phyloP scores from a whole-genome alignment of 768 basidiomycete species.

The Auricularia cornea region DNA sequence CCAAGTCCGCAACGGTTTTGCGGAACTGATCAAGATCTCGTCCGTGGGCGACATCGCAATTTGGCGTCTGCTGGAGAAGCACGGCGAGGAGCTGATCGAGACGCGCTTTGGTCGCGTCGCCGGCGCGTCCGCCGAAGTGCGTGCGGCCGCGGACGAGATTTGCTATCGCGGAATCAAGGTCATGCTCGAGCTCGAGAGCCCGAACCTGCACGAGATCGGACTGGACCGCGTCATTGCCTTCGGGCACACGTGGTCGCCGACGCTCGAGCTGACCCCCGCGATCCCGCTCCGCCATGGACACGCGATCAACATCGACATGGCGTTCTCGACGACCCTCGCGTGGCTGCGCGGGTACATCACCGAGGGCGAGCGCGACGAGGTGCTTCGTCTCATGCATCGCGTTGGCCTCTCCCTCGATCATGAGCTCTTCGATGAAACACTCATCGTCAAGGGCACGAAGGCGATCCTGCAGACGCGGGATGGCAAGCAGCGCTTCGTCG shows the following conservation, averaged over 20 bases:
- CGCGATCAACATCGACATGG: constrained; percentile 25
- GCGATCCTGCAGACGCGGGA: constrained; percentile 25
- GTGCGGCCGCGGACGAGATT: constrained; percentile 20
- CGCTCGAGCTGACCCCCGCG: constrained; percentile 23
- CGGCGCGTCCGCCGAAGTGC: constrained; percentile 15
- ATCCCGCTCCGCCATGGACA: constrained; percentile 28
- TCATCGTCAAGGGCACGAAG: constrained; percentile 23
- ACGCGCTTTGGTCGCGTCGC: constrained; percentile 23
- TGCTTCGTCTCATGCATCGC: constrained; percentile 21
- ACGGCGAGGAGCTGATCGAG: constrained; percentile 26
- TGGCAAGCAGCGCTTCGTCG: constrained; percentile 26
- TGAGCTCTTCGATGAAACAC: constrained; percentile 22
- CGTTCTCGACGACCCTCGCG: constrained; percentile 28
- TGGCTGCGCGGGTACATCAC: constrained; percentile 24
- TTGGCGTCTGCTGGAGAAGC: constrained; percentile 26
- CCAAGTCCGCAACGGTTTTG: constrained; percentile 29
- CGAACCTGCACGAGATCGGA: constrained; percentile 29
- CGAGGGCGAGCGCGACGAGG: constrained; percentile 26
- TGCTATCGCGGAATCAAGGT: constrained; percentile 27
- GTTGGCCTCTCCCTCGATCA: constrained; percentile 29
- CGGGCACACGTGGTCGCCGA: constrained; percentile 27
- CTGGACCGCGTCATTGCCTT: constrained; percentile 30
- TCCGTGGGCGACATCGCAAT: constrained; percentile 25
- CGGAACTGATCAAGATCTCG: constrained; percentile 31
- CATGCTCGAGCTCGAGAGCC: constrained; percentile 30